These are phyloP conservation scores for Neonectria hederae DNA, from an alignment of 2,329 filamentous ascomycete genomes.

Conservation along the genomic window DNA sequence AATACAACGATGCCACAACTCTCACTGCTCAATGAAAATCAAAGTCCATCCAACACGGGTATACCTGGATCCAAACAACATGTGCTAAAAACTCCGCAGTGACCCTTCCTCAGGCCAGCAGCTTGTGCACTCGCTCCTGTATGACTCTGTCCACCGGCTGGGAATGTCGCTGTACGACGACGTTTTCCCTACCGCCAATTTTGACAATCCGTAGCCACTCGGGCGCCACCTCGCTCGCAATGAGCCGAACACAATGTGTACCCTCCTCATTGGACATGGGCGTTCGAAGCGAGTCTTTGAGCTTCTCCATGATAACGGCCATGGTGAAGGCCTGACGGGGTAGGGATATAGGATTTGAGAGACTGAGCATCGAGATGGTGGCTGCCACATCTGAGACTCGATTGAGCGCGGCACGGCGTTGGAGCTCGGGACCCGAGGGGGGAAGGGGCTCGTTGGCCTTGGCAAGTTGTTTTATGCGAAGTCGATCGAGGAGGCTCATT, in stretches of 20 bases:
- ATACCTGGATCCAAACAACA: constrained; percentile 27
- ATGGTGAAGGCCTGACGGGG: constrained; percentile 73
- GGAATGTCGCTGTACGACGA: constrained; percentile 61
- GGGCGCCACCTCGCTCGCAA: constrained; percentile 65
- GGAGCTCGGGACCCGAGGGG: constrained; percentile 64
- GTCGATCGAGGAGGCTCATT: constrained; percentile 78
- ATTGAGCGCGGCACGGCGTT: constrained; percentile 72
- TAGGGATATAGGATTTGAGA: constrained; percentile 58
- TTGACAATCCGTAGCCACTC: constrained; percentile 64
- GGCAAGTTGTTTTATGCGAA: constrained; percentile 75
- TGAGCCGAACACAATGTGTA: constrained; percentile 58
- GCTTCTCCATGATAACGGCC: constrained; percentile 68
- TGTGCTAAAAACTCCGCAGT: constrained; percentile 1
- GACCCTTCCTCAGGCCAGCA: constrained; percentile 39
- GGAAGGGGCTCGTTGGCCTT: constrained; percentile 65
- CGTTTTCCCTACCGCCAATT: constrained; percentile 64
- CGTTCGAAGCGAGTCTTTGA: constrained; percentile 72
- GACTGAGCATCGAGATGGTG: constrained; percentile 72
- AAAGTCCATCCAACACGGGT: constrained; percentile 24
- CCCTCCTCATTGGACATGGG: constrained; percentile 65
- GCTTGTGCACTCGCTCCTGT: constrained; percentile 49
- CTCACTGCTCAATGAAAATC: constrained; percentile 16
- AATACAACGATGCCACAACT: constrained; percentile 9
- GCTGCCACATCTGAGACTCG: constrained; percentile 74
- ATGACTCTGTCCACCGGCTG: constrained; percentile 52